Percentiles rank a stretch among this genome's conserved stretches.
Conservation (phyloP, 176 grass and related monocot genomes). For the Echinochloa phyllopogon region DNA sequence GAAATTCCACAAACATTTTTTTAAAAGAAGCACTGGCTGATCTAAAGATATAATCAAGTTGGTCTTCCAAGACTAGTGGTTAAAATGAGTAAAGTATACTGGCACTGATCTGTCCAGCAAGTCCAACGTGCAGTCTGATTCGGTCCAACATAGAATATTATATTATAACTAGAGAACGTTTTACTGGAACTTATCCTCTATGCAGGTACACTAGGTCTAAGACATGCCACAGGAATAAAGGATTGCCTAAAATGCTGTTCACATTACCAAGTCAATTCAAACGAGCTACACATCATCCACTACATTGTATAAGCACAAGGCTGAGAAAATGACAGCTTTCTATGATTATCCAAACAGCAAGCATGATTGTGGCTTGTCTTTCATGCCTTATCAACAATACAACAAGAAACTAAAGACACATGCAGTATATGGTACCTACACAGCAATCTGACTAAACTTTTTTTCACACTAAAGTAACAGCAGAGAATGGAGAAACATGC, state of each 20-base stretch:
- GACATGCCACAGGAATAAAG: constrained; percentile 33
- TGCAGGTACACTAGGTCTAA: constrained; percentile 26
- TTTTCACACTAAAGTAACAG: constrained; percentile 17
- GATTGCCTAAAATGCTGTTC: constrained; percentile 33
- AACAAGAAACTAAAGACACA: constrained; percentile 33
- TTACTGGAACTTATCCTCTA: constrained; percentile 38
- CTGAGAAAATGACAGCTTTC: neutral
- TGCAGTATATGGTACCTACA: constrained; percentile 21
- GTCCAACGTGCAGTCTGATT: constrained; percentile 13
- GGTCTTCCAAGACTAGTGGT: neutral
- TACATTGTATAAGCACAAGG: constrained; percentile 12
- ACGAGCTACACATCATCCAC: constrained; percentile 11
- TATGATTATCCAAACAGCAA: constrained; percentile 17
- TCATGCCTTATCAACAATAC: neutral
- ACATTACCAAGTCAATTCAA: constrained; percentile 45
- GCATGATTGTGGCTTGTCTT: neutral
- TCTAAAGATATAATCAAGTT: constrained; percentile 21
- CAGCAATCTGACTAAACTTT: neutral
- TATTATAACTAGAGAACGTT: constrained; percentile 1
- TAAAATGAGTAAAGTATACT: constrained; percentile 36
- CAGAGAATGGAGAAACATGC: constrained; percentile 30
- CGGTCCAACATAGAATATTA: constrained; percentile 35
- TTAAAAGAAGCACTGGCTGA: neutral
- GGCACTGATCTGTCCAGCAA: neutral
- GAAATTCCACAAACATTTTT: constrained; percentile 1